phyloP scores from a whole-genome alignment of 179 eudicot genomes.

The Nepenthes alata region DNA sequence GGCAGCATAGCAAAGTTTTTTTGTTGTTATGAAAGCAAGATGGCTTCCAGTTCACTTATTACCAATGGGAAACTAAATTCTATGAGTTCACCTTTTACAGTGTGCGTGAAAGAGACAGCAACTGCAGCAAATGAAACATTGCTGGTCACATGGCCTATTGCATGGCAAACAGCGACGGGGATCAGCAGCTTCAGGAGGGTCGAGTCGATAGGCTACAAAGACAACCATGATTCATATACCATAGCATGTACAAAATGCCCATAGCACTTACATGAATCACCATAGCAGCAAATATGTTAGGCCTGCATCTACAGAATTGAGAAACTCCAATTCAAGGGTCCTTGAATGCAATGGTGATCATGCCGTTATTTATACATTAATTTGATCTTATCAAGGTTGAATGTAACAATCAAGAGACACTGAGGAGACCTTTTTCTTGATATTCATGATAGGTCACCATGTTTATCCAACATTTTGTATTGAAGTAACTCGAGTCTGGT shows the following conservation, averaged over 20 bases:
- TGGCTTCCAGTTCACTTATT: not conserved
- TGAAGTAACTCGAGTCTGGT: too few species aligned
- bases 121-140: constrained; percentile 95
- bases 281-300: too few species aligned
- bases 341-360: too few species aligned
- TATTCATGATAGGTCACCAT: too few species aligned
- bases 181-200: constrained; percentile 77
- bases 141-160: constrained; percentile 88
- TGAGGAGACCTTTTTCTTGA: too few species aligned
- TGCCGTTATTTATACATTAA: too few species aligned
- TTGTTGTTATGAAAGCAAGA: not conserved
- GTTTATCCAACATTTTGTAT: too few species aligned
- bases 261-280: too few species aligned
- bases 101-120: constrained; percentile 96
- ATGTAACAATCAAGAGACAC: too few species aligned
- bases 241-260: not conserved
- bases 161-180: constrained; percentile 91
- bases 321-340: too few species aligned
- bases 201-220: constrained; percentile 57
- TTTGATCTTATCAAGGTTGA: too few species aligned
- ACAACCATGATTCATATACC: constrained; percentile 9
- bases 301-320: too few species aligned
- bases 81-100: constrained; percentile 51
- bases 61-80: not conserved
- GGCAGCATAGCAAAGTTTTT: not conserved